Base-by-base conservation (phyloP, 768 basidiomycete species). In the Tephrocybe sp. region DNA sequence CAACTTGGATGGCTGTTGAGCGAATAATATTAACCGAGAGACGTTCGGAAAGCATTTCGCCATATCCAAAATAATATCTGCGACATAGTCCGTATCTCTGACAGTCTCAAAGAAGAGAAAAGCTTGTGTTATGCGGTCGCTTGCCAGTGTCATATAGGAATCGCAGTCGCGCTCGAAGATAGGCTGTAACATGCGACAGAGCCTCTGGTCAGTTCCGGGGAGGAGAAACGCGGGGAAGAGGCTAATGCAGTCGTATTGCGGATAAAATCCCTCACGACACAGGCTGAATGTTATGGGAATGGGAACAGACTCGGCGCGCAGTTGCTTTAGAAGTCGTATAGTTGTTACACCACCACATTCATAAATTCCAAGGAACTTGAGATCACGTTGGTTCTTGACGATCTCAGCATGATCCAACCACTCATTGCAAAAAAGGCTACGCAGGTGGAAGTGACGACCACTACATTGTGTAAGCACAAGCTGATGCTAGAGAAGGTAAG, bases 181-280 rank as follows among this genome's bases (percentile, higher is more conserved):
- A 5, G 36, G 18, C 18, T 19, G 18, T 6, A 37, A 19, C 16
- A 5, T 19, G 8, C n/a, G 25, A 41, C 16, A 41, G 24, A 16
- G 5, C 13, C 2, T n/a, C 13, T 9, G 16, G 26, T 41, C 13
- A n/a, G 40, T 15, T n/a, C 26, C 25, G 13, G 24, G 9, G n/a
- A n/a, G n/a, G n/a, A n/a, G n/a, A n/a, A n/a, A n/a, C n/a, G n/a
- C 15, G 5, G 40, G 40, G 40, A 41, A 41, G 21, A 41, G 40
- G 15, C 2, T 3, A 8, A 41, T 41, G 26, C 24, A 26, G 40
- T 26, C n/a, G 5, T 41, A 15, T 13, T 27, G 2, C 12, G 7
- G 4, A 3, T n/a, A 2, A 26, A 11, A 9, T 2, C 12, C 12
- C 8, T 41, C 24, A 16, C 11, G 16, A 15, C n/a, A 5, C 25